Evolutionary conservation across 371 early-diverging fungal species (phyloP), one percentile per base, ranked within the genome.

Genomic region (Dipsacomyces acuminosporus): DNA sequence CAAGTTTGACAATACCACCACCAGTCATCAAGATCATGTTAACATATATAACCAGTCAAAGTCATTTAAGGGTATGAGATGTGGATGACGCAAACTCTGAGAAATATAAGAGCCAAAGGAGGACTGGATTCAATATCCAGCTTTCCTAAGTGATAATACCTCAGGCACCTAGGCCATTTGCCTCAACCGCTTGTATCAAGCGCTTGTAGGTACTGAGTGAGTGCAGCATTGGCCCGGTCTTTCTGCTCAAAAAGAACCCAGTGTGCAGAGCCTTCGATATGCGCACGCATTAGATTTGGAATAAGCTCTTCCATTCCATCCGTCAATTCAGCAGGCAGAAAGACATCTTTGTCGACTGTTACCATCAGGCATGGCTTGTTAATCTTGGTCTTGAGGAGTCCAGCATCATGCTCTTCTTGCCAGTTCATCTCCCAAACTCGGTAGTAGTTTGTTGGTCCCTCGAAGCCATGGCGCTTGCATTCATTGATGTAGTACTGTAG

Each of bases 401-500:
- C 56, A 18, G 56, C 56, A 2, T 24, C 70, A 18, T 54, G 22
- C 34, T 78, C 78, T 33, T 75, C 66, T 23, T 74, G 63, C 41
- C 40, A 76, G 43, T 76, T 76, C 17, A 73, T 24, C 19, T 57
- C 43, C 11, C 70, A 61, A 30, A 70, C 73, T 14, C 70, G 59
- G 58, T 76, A 78, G 21, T 45, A 66, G 65, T 75, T 73, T 11
- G 75, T 51, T 14, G 50, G 54, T 7, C 76, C 76, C 21, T 61
- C 59, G 45, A 78, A 64, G 8, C 77, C 75, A 41, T 54, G n/a
- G 17, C 30, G 8, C 40, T 51, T 49, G 50, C 61, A 75, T 52
- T 65, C 41, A 2, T 41, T 15, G 14, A 61, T 50, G 51, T 73
- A 73, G 50, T 71, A 73, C 35, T 60, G 59, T 3, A 70, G 52